These are phyloP conservation scores for Solanum raphanifolium DNA, from an alignment of 257 asterid species.

Conservation along the genomic window DNA sequence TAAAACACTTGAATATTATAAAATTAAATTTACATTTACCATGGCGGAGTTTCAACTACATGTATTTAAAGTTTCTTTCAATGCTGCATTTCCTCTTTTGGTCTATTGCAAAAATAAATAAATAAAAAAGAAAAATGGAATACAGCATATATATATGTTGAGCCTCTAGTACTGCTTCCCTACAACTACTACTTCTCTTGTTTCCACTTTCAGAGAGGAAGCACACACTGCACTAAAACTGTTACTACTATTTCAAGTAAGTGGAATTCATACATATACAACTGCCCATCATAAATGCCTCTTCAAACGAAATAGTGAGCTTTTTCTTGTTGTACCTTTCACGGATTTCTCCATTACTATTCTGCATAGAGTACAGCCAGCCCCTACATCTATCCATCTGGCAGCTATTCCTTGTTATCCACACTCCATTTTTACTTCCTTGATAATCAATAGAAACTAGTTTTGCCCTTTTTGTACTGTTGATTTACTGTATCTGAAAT, in stretches of 20 bases:
- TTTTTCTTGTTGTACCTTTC: background rate
- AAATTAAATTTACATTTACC: background rate
- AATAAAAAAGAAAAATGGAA: background rate
- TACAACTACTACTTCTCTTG: background rate
- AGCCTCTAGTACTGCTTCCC: background rate
- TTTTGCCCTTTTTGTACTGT: background rate
- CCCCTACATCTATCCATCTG: background rate
- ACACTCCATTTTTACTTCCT: background rate
- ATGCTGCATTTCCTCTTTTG: background rate
- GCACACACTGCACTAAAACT: background rate
- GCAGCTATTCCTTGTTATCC: background rate
- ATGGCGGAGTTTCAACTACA: background rate
- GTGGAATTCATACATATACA: background rate
- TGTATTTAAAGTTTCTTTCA: background rate
- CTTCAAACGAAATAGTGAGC: background rate
- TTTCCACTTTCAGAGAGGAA: background rate
- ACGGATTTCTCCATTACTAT: background rate
- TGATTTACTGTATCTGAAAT: constrained; percentile 2
- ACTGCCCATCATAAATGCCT: background rate
- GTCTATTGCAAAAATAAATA: background rate
- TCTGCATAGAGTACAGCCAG: background rate
- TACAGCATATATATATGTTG: background rate
- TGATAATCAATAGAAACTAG: background rate
- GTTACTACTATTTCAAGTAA: background rate
- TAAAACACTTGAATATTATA: too few species aligned